Base-by-base conservation (phyloP, 805 yeast genomes). In the Yarrowia sp. region DNA sequence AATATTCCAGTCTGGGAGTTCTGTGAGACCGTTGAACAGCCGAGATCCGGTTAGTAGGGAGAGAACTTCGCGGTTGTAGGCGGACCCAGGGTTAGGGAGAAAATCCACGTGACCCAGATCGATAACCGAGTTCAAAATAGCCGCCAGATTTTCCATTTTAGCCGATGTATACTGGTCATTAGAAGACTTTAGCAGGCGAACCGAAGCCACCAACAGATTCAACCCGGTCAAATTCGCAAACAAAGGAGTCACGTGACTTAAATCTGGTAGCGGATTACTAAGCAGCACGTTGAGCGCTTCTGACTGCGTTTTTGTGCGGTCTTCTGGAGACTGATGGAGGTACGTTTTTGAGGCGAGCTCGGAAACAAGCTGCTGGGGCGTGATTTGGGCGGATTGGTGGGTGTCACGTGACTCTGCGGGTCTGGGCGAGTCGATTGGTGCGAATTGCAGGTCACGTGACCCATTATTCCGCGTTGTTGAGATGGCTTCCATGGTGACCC, bases 211-310 rank as follows among this genome's bases (percentile, higher is more conserved):
- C 7, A 45, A 8, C 2, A 59, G 35, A 10, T 59, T 59, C 12
- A 59, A 16, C 8, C 65, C 65, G 11, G 52, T 45, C 11, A 59
- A 42, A 10, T 41, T 32, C 11, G 65, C 50, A 12, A 59, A 59
- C 0, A 59, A 8, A 0, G 65, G 65, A 2, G 52, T n/a, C 35
- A 59, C 12, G 35, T 35, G 52, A 9, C 2, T 7, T 12, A 59
- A 35, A 3, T 32, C 5, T 10, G 65, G 65, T 19, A 59, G n/a
- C 0, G 52, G 52, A 8, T 43, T 22, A 5, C 16, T 16, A 16
- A 59, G 9, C 4, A 59, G 42, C 5, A 59, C 36, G 11, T 12
- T 8, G 2, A 59, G 35, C 12, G 42, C 52, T 1, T 59, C 48
- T 43, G 52, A 35, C 16, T 59, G 65, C 16, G 52, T 43, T 19